phyloP scores from a whole-genome alignment of 2,329 filamentous ascomycete genomes.

The Colletotrichum costaricense region DNA sequence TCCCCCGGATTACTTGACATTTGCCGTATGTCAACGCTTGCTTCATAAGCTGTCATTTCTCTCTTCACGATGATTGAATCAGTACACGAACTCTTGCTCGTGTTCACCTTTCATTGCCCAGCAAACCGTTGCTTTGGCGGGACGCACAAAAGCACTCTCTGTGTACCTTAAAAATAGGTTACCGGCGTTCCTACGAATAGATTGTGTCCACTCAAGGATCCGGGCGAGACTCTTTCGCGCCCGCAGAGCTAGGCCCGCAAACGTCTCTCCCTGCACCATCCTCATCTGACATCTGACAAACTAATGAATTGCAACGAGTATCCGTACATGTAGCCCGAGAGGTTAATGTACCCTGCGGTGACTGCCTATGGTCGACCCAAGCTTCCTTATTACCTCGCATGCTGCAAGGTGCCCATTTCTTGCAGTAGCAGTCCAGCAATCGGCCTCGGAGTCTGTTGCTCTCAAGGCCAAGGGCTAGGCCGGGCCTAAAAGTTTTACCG shows the following conservation, averaged over 20 bases:
- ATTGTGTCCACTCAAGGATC: neutral
- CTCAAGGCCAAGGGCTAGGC: neutral
- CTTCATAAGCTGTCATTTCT: neutral
- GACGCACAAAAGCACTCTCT: neutral
- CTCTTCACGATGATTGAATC: neutral
- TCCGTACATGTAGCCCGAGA: constrained; percentile 21
- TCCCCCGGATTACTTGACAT: constrained; percentile 14
- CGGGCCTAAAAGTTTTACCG: neutral
- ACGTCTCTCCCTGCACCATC: constrained; percentile 5
- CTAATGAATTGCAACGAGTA: constrained; percentile 18
- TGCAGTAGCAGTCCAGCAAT: neutral
- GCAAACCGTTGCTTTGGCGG: neutral
- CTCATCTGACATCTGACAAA: constrained; percentile 26
- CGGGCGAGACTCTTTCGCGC: constrained; percentile 21
- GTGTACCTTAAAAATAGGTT: no score
- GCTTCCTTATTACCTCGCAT: neutral
- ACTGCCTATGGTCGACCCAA: neutral
- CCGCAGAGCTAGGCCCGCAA: constrained; percentile 12
- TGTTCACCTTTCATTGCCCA: neutral
- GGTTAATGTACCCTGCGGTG: neutral
- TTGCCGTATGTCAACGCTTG: neutral
- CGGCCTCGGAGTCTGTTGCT: neutral
- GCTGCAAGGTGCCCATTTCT: neutral
- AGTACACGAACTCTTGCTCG: neutral
- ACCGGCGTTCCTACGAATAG: no score